A percentile compares a stretch with the other conserved stretches of the same genome.
Conservation (phyloP, 495 filamentous ascomycete species). For the Cladorrhinum samala region DNA sequence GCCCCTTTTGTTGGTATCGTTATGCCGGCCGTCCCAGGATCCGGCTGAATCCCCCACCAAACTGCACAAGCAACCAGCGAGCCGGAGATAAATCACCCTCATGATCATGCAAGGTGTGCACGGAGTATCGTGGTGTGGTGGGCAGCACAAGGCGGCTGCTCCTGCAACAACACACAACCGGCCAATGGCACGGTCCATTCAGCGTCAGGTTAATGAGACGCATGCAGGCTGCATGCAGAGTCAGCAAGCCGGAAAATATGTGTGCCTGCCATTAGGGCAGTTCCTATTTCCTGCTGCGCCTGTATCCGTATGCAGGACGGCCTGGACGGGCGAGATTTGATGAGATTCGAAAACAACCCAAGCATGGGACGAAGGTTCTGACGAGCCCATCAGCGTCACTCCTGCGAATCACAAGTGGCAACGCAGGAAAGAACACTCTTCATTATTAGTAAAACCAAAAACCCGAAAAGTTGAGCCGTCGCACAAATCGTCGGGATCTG, state of each 20-base stretch:
- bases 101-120: slow-evolving; percentile 15
- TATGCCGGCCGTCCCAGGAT: slow-evolving; percentile 10
- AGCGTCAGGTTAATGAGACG: slow-evolving; percentile 15
- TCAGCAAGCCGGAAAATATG: slow-evolving; percentile 1
- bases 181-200: slow-evolving; percentile 17
- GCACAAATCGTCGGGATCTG: slow-evolving; percentile 3
- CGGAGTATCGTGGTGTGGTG: neutral
- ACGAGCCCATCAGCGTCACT: slow-evolving; percentile 14
- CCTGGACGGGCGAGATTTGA: neutral
- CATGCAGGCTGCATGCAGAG: slow-evolving; percentile 11
- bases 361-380: slow-evolving; percentile 1
- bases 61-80: neutral
- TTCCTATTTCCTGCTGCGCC: neutral
- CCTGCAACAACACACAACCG: slow-evolving; percentile 4
- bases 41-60: slow-evolving; percentile 16
- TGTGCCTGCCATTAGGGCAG: slow-evolving; percentile 5
- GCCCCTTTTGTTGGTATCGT: slow-evolving; percentile 1
- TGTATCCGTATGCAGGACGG: slow-evolving; percentile 10
- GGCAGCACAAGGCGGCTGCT: slow-evolving; percentile 27
- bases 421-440: too few relatives aligned
- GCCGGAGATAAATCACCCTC: slow-evolving; percentile 15
- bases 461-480: neutral
- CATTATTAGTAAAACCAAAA: too few relatives aligned
- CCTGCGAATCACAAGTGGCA: slow-evolving; percentile 14
- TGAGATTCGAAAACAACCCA: neutral